Conservation (phyloP, 371 early-diverging fungal genomes). For the Cokeromyces recurvatus region DNA sequence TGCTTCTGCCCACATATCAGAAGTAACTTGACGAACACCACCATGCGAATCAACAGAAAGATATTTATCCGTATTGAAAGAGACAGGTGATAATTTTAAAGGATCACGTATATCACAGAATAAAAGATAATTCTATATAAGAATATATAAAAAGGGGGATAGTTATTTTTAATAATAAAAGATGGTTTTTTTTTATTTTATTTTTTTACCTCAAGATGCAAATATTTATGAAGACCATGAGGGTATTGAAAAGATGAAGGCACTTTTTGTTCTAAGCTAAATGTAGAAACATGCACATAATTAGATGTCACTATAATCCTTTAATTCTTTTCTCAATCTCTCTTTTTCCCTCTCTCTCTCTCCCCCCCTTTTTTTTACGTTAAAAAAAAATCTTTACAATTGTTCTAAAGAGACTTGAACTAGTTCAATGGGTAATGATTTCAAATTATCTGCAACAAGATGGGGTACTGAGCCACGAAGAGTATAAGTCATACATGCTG, state of each 20-base stretch:
- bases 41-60: conserved; percentile 64
- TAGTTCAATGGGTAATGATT: conserved; percentile 39
- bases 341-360: too few species aligned
- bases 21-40: conserved; percentile 58
- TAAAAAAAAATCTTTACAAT: conserved; percentile 53
- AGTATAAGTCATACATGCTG: conserved; percentile 68
- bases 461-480: conserved; percentile 73
- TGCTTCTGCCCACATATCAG: conserved; percentile 47
- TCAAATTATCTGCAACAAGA: conserved; percentile 61
- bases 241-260: conserved; percentile 49
- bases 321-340: too few species aligned
- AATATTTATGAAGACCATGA: conserved; percentile 50
- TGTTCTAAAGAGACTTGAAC: conserved; percentile 55
- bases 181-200: neutral
- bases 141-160: neutral
- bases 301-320: too few species aligned
- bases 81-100: conserved; percentile 31
- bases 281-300: too few species aligned
- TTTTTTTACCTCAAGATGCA: conserved; percentile 41
- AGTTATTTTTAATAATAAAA: neutral
- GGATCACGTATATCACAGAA: conserved; percentile 70
- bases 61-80: conserved; percentile 59
- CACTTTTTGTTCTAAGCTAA: conserved; percentile 42
- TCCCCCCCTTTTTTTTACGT: too few species aligned
- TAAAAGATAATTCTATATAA: conserved; percentile 35